Evolutionary conservation across 306 rosid species (phyloP).

Genomic region (Potentilla sterilis): DNA sequence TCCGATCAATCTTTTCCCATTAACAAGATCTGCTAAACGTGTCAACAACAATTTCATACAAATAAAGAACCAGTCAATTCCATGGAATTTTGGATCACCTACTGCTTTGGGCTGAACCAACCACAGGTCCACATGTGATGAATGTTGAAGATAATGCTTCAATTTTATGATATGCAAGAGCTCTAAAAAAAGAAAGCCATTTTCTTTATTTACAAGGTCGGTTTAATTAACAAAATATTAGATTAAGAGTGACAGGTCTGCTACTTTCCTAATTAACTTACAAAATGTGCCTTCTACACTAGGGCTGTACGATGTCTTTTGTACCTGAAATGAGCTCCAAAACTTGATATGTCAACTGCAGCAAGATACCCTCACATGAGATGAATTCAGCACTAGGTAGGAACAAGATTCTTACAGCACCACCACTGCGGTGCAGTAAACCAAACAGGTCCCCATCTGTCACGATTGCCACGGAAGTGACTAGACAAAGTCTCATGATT

Average conservation of each 20-base stretch:
- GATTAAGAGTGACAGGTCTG: neutral
- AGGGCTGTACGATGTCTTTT: neutral
- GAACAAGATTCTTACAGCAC: conserved; percentile 40
- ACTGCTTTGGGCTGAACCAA: neutral
- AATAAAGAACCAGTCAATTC: neutral
- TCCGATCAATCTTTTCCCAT: neutral
- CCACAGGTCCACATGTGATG: neutral
- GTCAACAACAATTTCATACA: neutral
- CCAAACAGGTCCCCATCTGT: conserved; percentile 54
- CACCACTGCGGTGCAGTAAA: conserved; percentile 63
- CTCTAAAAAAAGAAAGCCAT: neutral
- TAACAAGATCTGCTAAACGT: neutral
- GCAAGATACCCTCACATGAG: neutral
- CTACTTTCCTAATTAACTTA: neutral
- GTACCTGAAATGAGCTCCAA: neutral
- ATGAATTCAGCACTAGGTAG: neutral
- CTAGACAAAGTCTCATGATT: conserved; percentile 12
- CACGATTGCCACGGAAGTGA: conserved; percentile 47
- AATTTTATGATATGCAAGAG: neutral
- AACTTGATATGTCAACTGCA: neutral
- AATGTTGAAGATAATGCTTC: conserved; percentile 2
- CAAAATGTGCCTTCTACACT: conserved; percentile 5
- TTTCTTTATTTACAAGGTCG: neutral
- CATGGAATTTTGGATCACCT: neutral
- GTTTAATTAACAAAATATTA: neutral